phyloP scores from a whole-genome alignment of 768 basidiomycete species.

The Lentinula lateritia region DNA sequence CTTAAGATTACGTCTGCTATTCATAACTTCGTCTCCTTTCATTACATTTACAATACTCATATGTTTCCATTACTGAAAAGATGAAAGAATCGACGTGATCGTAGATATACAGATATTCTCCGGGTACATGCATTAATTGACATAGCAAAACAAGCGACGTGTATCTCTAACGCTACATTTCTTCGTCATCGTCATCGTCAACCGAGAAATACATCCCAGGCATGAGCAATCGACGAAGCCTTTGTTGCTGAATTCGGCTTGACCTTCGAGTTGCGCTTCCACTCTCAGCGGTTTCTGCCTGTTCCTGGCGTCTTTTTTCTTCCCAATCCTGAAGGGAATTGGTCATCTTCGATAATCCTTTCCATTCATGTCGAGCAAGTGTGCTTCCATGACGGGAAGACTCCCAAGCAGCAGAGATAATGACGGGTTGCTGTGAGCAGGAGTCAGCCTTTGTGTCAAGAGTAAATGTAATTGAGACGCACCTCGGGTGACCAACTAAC shows the following conservation, averaged over 20 bases:
- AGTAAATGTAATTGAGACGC: conserved; percentile 5
- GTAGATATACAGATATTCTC: background rate
- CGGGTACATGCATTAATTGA: background rate
- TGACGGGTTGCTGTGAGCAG: conserved; percentile 59
- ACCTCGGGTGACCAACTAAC: conserved; percentile 93
- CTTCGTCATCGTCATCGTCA: conserved; percentile 11
- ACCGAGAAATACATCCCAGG: conserved; percentile 13
- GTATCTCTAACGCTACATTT: conserved; percentile 3
- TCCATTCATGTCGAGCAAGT: conserved; percentile 95
- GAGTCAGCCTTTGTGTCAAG: background rate
- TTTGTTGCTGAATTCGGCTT: background rate
- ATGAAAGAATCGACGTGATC: background rate
- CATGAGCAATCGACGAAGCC: conserved; percentile 6
- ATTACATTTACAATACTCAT: too few relatives aligned
- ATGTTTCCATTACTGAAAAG: background rate
- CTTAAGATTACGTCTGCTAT: background rate
- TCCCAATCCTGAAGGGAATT: conserved; percentile 70
- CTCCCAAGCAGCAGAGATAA: conserved; percentile 94
- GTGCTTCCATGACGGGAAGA: conserved; percentile 58
- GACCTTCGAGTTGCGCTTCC: conserved; percentile 20
- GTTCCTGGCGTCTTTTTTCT: conserved; percentile 39
- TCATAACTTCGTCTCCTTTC: too few relatives aligned
- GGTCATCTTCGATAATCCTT: conserved; percentile 73
- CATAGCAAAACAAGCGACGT: background rate
- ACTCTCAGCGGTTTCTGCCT: conserved; percentile 11